Percentiles rank a stretch among this genome's conserved stretches.
These are phyloP conservation scores for Aspergillus niger DNA, from an alignment of 2,329 filamentous ascomycete species.

Conservation along the genomic window DNA sequence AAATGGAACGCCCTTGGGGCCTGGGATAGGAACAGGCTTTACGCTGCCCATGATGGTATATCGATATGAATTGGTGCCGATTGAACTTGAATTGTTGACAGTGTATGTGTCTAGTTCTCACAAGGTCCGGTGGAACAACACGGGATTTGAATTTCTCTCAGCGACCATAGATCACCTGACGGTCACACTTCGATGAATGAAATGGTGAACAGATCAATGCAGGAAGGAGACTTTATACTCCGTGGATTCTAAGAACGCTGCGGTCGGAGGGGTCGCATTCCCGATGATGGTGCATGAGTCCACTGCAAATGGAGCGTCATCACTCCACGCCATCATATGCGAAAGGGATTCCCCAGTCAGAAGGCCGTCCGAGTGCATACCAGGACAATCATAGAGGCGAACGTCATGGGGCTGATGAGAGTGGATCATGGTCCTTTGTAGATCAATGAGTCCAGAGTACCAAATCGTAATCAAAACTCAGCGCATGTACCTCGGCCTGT, in stretches of 20 bases:
- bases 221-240: not conserved
- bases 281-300: not conserved
- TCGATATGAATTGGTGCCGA: too few relatives aligned
- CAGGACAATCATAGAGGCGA: too few relatives aligned
- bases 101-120: not conserved
- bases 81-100: too few relatives aligned
- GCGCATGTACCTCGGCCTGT: too few relatives aligned
- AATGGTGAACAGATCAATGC: not conserved
- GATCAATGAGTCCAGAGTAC: too few relatives aligned
- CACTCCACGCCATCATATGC: not conserved
- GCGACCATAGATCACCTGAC: not conserved
- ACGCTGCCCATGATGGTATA: constrained; percentile 20
- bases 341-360: not conserved
- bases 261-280: not conserved
- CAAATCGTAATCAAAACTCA: too few relatives aligned
- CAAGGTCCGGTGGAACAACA: not conserved
- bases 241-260: too few relatives aligned
- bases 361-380: not conserved
- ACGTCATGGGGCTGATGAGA: too few relatives aligned
- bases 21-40: constrained; percentile 55
- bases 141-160: not conserved
- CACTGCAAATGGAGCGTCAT: not conserved
- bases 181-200: not conserved
- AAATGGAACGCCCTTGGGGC: constrained; percentile 64
- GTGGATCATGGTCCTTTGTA: too few relatives aligned